phyloP scores from a whole-genome alignment of 768 basidiomycete genomes.

The Mycena venus region DNA sequence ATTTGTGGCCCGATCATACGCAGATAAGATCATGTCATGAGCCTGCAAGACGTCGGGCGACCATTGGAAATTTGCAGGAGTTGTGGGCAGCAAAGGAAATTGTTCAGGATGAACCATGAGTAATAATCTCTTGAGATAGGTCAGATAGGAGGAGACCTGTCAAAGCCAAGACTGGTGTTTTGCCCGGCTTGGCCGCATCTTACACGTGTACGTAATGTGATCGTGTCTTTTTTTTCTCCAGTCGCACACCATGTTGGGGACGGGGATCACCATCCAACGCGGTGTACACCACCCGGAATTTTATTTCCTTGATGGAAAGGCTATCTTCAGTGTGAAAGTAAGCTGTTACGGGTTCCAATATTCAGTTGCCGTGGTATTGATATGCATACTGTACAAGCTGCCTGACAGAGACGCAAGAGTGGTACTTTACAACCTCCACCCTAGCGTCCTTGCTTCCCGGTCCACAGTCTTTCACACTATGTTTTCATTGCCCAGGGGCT shows the following conservation, averaged over 20 bases:
- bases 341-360: neutral
- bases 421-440: neutral
- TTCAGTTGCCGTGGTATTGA: too few species aligned
- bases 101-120: neutral
- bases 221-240: neutral
- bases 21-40: neutral
- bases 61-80: neutral
- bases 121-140: too few species aligned
- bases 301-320: neutral
- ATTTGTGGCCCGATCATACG: neutral
- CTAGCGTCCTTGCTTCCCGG: neutral
- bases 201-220: too few species aligned
- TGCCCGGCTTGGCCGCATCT: too few species aligned
- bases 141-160: neutral
- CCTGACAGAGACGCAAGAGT: neutral
- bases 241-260: neutral
- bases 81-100: neutral
- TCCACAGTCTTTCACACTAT: neutral
- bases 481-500: too few species aligned
- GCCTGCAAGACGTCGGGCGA: neutral
- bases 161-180: too few species aligned
- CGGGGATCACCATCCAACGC: too few species aligned
- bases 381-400: too few species aligned
- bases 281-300: neutral
- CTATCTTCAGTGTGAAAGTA: conserved; percentile 9